Evolutionary conservation across 805 yeast species (phyloP).

Genomic region (Brettanomyces anomalus): DNA sequence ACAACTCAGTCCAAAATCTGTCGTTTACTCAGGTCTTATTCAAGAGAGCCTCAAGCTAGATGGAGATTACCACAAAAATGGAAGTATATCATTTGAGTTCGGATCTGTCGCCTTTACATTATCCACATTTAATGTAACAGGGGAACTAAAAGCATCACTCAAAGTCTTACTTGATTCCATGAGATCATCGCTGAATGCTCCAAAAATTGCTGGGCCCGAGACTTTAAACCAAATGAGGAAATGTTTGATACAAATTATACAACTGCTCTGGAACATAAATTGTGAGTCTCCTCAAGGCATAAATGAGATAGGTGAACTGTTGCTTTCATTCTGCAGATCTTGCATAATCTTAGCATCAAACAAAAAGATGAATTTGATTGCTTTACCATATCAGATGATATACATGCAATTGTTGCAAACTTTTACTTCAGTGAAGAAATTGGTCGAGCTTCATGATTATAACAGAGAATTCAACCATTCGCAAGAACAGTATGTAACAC

Average conservation of each 20-base stretch:
- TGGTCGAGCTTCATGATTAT: slow-evolving; percentile 1
- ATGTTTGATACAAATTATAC: slow-evolving; percentile 16
- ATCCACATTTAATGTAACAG: neutral
- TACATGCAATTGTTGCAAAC: slow-evolving; percentile 12
- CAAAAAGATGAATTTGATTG: slow-evolving; percentile 8
- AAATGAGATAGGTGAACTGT: slow-evolving; percentile 9
- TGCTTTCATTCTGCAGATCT: slow-evolving; percentile 8
- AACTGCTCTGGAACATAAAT: slow-evolving; percentile 17
- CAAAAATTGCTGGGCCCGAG: neutral
- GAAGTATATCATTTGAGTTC: slow-evolving; percentile 11
- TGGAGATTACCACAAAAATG: slow-evolving; percentile 11
- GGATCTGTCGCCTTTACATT: slow-evolving; percentile 9
- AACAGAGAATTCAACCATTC: slow-evolving; percentile 4
- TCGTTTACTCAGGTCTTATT: slow-evolving; percentile 12
- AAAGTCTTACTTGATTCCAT: slow-evolving; percentile 2
- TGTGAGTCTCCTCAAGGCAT: slow-evolving; percentile 6
- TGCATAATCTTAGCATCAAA: slow-evolving; percentile 6
- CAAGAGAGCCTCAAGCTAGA: slow-evolving; percentile 10
- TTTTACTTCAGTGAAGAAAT: slow-evolving; percentile 6
- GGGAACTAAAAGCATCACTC: neutral
- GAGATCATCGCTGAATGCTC: slow-evolving; percentile 2
- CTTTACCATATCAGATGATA: slow-evolving; percentile 17
- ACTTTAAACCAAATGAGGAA: slow-evolving; percentile 13
- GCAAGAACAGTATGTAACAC: slow-evolving; percentile 9
- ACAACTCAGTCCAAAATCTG: slow-evolving; percentile 7